Percentiles rank a stretch among this genome's conserved stretches.
Conservation (phyloP, 768 basidiomycete genomes). For the Macrolepiota fuliginosa region DNA sequence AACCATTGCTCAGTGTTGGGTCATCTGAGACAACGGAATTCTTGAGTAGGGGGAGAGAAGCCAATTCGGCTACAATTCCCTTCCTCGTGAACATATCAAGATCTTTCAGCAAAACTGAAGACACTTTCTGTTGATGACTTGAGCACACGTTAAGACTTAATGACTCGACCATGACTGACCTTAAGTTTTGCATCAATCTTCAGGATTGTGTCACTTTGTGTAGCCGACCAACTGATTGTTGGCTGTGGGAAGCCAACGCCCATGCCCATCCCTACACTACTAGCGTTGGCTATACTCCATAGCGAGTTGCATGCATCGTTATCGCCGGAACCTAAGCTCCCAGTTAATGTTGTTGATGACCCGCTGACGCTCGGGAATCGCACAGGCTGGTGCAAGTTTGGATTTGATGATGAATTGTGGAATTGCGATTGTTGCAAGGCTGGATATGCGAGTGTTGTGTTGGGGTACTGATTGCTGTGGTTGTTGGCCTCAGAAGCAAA, state of each 20-base stretch:
- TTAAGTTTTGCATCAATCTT: constrained; percentile 87
- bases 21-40: constrained; percentile 45
- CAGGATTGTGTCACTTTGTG: constrained; percentile 67
- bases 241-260: constrained; percentile 36
- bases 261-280: constrained; percentile 19
- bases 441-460: constrained; percentile 5
- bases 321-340: constrained; percentile 6
- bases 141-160: not conserved
- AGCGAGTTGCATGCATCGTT: constrained; percentile 50
- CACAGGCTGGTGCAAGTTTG: constrained; percentile 31
- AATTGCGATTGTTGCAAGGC: constrained; percentile 24
- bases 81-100: constrained; percentile 80
- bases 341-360: constrained; percentile 7
- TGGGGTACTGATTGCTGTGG: constrained; percentile 10
- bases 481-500: constrained; percentile 45
- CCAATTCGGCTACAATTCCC: constrained; percentile 79
- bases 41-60: constrained; percentile 71
- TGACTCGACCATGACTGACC: constrained; percentile 37
- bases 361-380: constrained; percentile 9
- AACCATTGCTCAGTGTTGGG: constrained; percentile 14
- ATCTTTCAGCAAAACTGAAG: constrained; percentile 75
- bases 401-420: constrained; percentile 31
- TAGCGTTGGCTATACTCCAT: constrained; percentile 71
- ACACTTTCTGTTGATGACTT: constrained; percentile 65
- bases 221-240: constrained; percentile 53